Conservation (phyloP, 306 rosid species). For the Arachis stenosperma region DNA sequence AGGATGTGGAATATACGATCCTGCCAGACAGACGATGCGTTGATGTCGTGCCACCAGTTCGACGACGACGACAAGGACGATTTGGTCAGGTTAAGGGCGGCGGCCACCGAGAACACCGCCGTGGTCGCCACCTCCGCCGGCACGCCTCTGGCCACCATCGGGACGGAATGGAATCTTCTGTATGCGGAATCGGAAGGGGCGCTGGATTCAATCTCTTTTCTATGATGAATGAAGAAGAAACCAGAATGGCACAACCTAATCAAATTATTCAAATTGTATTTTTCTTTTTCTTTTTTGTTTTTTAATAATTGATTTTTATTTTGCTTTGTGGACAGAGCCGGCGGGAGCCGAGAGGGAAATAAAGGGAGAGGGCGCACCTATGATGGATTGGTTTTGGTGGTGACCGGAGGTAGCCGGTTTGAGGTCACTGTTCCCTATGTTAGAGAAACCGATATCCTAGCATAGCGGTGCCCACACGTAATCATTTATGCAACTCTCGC, state of each 20-base stretch:
- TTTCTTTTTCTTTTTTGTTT: background rate
- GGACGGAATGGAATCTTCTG: slow-evolving; percentile 30
- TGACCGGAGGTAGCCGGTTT: no score
- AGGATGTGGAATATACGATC: slow-evolving; percentile 78
- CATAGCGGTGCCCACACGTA: slow-evolving; percentile 16
- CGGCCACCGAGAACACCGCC: slow-evolving; percentile 47
- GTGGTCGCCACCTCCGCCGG: slow-evolving; percentile 39
- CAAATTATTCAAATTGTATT: slow-evolving; percentile 5
- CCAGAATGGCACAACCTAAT: background rate
- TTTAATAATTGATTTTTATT: background rate
- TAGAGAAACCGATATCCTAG: slow-evolving; percentile 1
- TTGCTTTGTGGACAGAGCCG: slow-evolving; percentile 36
- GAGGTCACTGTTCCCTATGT: background rate
- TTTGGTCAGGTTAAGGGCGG: slow-evolving; percentile 55
- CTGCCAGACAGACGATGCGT: slow-evolving; percentile 77
- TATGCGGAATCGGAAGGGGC: background rate
- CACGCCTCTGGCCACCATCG: slow-evolving; percentile 55
- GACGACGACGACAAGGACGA: slow-evolving; percentile 46
- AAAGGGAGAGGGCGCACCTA: background rate
- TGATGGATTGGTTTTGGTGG: background rate
- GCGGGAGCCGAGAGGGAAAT: slow-evolving; percentile 36
- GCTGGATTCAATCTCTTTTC: background rate
- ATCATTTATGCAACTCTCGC: background rate
- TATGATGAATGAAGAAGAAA: background rate
- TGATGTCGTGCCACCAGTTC: slow-evolving; percentile 85